Conservation (phyloP, 2,329 filamentous ascomycete species). For the Colletotrichum destructivum region DNA sequence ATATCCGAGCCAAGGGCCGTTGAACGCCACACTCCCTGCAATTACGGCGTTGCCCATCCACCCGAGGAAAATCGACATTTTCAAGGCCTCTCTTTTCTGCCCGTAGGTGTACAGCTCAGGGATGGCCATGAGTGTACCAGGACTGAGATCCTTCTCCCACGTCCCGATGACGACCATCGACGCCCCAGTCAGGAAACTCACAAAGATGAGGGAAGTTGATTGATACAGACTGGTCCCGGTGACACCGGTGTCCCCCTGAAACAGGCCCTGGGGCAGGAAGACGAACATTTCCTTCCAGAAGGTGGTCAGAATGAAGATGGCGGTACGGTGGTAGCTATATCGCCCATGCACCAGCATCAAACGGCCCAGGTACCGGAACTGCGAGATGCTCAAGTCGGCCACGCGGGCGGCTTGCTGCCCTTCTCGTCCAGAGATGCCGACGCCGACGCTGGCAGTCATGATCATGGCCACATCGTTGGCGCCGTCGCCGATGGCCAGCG, state of each 20-base stretch:
- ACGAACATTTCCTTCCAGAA: constrained; percentile 93
- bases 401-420: no score
- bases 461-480: no score
- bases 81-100: constrained; percentile 80
- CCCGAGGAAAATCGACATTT: constrained; percentile 78
- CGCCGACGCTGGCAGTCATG: no score
- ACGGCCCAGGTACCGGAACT: constrained; percentile 79
- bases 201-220: constrained; percentile 86
- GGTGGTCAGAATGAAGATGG: constrained; percentile 89
- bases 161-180: constrained; percentile 91
- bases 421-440: no score
- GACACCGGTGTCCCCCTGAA: constrained; percentile 87
- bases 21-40: constrained; percentile 36
- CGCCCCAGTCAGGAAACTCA: constrained; percentile 95
- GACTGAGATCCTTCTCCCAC: constrained; percentile 91
- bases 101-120: constrained; percentile 91
- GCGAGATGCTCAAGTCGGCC: no score
- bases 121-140: constrained; percentile 87
- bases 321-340: constrained; percentile 93
- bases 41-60: constrained; percentile 50
- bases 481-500: no score
- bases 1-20: no score
- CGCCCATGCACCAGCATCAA: constrained; percentile 87
- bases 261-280: constrained; percentile 87
- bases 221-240: constrained; percentile 95